Base-by-base conservation (phyloP, 164 flowering plant genomes). In the Sextonia rubra region DNA sequence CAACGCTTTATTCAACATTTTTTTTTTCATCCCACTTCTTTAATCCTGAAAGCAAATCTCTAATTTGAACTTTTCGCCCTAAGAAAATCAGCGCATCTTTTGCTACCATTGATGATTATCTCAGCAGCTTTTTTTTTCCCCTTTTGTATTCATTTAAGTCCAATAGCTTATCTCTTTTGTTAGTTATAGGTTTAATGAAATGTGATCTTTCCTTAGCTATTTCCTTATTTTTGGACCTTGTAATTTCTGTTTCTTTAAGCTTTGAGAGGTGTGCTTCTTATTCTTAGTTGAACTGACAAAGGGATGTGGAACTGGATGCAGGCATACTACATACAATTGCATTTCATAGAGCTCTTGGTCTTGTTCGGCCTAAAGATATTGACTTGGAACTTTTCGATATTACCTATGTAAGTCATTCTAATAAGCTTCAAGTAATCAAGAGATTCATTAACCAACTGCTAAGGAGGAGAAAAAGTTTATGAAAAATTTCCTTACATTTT, bases 341-440 rank as follows among this genome's bases (percentile, higher is more conserved):
- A 75, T 95, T 95, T 80, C 98, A 95, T 73, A 86, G 98, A 71
- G 99, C 99, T 55, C 82, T 95, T 72, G 98, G 97, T 64, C 91
- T 91, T 44, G 91, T 95, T 74, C 93, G 97, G 71, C 99, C 99
- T 69, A 93, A 84, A 75, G 98, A 95, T 49, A 75, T 95, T 72
- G 99, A 93, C 78, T 82, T 87, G 81, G 97, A 89, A 76, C 94
- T 95, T 58, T 91, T 95, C 74, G 98, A 95, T 25, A 91, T 95
- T 52, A 95, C 99, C 67, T 95, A 95, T 81, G 99, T 95, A 80
- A 91, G 98, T 87, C 20, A 20, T 72, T 37, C 44, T 37, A 8
- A 37, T 37, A 5, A 8, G 44, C 44, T 8, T 37, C 6, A 37
- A 37, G 44, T 37, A 37, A 37, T 37, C 44, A 8, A 37, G 44